Evolutionary conservation across 306 rosid genomes (phyloP), one percentile per base, ranked within the genome.

Genomic region (Purshia tridentata): DNA sequence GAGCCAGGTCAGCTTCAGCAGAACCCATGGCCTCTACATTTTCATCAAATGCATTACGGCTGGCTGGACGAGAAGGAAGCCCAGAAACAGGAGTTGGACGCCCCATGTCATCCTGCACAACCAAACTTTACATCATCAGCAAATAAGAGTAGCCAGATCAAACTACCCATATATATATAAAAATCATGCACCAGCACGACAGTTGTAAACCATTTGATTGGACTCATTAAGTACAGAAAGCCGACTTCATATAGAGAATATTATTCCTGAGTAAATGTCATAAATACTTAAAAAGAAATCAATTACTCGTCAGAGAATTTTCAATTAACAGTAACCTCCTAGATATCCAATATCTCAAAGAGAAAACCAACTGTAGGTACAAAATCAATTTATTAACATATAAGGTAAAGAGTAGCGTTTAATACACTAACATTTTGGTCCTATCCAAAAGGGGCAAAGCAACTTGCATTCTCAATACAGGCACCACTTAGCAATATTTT

Each of bases 11-110:
- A 53, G 84, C 79, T 84, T 94, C 97, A 58, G 88, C 85, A 22
- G 88, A 77, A 77, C 66, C 73, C 10, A 85, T 59, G 19, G 61
- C 41, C 75, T 91, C 98, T 16, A 74, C 88, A 84, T 89, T 88
- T 42, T 94, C 99, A 58, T 88, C 91, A 80, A 88, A 89, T 41
- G 99, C 91, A 84, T 89, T 94, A 48, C 91, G 87, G 60, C 99
- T 94, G 52, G 95, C 74, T 8, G 99, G 96, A 74, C 96, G 95
- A 82, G 99, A 94, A 55, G 92, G 91, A 77, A 77, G 72, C 23
- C 96, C 83, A 4, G 84, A 44, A 44, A 84, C 81, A 77, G 93
- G 77, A 40, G 82, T 66, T 51, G 84, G 71, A 65, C 83, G 97
- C 39, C 86, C 96, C 82, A 88, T 3, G 80, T 91, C 97, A 87